phyloP scores from a whole-genome alignment of 495 filamentous ascomycete species.

The Aspergillus incahuasiensis region DNA sequence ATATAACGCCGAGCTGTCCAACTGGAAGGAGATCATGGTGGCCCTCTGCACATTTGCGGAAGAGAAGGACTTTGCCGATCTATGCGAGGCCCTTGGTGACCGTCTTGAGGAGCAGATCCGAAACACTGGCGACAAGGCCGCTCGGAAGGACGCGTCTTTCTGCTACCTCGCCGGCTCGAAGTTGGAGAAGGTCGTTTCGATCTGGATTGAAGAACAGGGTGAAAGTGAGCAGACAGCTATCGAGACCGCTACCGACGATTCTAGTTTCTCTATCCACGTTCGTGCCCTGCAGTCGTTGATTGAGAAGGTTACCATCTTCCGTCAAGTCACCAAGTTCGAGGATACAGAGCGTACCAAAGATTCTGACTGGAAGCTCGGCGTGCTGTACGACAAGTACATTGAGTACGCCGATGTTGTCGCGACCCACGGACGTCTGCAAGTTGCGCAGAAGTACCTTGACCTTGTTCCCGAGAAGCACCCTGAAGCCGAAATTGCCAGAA shows the following conservation, averaged over 20 bases:
- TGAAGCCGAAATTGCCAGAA: constrained; percentile 81
- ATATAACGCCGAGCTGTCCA: constrained; percentile 83
- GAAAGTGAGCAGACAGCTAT: constrained; percentile 74
- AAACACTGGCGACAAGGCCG: constrained; percentile 43
- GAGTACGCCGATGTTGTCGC: constrained; percentile 97
- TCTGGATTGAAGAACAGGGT: constrained; percentile 86
- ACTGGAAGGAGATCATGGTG: constrained; percentile 97
- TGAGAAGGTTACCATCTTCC: constrained; percentile 97
- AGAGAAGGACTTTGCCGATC: constrained; percentile 83
- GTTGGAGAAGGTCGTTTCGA: constrained; percentile 89
- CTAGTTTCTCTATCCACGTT: constrained; percentile 88
- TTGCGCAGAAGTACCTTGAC: constrained; percentile 87
- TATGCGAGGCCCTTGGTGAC: constrained; percentile 95
- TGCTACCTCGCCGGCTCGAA: constrained; percentile 94
- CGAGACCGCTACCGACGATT: constrained; percentile 61
- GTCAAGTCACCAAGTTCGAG: constrained; percentile 84
- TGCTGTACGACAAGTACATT: constrained; percentile 89
- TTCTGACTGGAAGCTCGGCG: constrained; percentile 81
- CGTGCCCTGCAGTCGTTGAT: constrained; percentile 86
- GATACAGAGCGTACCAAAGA: constrained; percentile 65
- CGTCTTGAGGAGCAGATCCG: constrained; percentile 70
- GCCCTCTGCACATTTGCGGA: constrained; percentile 92
- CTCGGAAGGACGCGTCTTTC: constrained; percentile 85
- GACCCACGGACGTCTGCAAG: constrained; percentile 76
- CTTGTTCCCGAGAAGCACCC: constrained; percentile 82